These are phyloP conservation scores for Eucalyptus albens DNA, from an alignment of 345 rosid species.

Conservation along the genomic window DNA sequence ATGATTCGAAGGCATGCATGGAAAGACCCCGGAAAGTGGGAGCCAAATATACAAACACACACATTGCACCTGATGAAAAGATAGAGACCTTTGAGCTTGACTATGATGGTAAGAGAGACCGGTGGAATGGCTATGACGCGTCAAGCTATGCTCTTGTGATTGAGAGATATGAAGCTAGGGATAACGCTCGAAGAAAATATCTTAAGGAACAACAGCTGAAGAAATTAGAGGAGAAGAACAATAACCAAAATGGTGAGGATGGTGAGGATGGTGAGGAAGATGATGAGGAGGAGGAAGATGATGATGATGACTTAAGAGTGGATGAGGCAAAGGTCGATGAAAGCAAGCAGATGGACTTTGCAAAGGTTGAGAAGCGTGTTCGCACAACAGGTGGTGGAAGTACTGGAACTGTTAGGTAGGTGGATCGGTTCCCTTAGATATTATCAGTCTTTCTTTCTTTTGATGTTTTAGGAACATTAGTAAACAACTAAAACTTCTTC, in stretches of 20 bases:
- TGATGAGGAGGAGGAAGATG: conserved; percentile 54
- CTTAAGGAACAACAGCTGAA: conserved; percentile 74
- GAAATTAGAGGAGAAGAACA: conserved; percentile 70
- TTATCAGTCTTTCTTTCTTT: not conserved
- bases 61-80: conserved; percentile 85
- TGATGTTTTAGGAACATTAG: not conserved
- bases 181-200: conserved; percentile 59
- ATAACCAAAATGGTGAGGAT: conserved; percentile 24
- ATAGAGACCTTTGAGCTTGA: conserved; percentile 73
- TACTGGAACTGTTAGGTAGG: conserved; percentile 88
- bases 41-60: conserved; percentile 58
- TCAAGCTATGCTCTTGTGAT: conserved; percentile 55
- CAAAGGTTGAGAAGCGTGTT: conserved; percentile 96
- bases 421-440: not conserved
- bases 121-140: conserved; percentile 87
- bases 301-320: conserved; percentile 56
- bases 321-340: conserved; percentile 92
- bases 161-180: conserved; percentile 73
- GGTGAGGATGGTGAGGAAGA: conserved; percentile 11
- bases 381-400: conserved; percentile 96
- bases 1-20: conserved; percentile 56
- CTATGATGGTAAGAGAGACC: conserved; percentile 82
- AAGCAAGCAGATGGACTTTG: conserved; percentile 95
- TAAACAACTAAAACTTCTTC: not conserved
- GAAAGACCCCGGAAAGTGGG: conserved; percentile 74